Conservation (phyloP, 139 green algal genomes). For the Chlorella sorokiniana region DNA sequence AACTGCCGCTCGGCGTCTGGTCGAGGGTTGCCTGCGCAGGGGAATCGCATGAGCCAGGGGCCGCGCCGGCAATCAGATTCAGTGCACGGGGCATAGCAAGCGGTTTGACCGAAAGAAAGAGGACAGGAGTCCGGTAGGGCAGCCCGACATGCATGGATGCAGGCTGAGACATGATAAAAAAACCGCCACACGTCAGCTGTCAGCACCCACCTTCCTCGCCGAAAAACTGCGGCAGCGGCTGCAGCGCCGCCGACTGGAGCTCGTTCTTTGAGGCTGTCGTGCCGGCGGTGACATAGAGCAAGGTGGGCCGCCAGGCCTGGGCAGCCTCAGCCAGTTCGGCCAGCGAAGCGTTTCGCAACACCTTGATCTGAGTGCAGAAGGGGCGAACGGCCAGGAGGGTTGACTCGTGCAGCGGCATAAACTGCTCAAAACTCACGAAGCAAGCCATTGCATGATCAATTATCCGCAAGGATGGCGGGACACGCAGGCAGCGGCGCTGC, state of each 20-base stretch:
- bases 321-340: background rate
- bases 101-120: no score
- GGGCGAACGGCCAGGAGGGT: background rate
- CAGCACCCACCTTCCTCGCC: background rate
- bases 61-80: no score
- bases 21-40: background rate
- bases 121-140: no score
- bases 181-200: no score
- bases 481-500: no score
- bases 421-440: no score
- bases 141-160: no score
- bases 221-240: conserved; percentile 24
- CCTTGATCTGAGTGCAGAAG: background rate
- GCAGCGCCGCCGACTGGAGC: conserved; percentile 39
- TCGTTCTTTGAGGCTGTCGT: conserved; percentile 17
- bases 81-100: no score
- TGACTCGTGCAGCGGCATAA: no score
- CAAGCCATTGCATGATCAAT: background rate
- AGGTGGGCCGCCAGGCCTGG: conserved; percentile 43
- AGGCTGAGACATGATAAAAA: no score
- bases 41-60: background rate
- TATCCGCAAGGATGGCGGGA: no score
- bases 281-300: conserved; percentile 63
- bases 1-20: background rate
- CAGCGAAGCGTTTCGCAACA: background rate